Base-by-base conservation (phyloP, 371 early-diverging fungal species). In the Rhizopus stolonifer region DNA sequence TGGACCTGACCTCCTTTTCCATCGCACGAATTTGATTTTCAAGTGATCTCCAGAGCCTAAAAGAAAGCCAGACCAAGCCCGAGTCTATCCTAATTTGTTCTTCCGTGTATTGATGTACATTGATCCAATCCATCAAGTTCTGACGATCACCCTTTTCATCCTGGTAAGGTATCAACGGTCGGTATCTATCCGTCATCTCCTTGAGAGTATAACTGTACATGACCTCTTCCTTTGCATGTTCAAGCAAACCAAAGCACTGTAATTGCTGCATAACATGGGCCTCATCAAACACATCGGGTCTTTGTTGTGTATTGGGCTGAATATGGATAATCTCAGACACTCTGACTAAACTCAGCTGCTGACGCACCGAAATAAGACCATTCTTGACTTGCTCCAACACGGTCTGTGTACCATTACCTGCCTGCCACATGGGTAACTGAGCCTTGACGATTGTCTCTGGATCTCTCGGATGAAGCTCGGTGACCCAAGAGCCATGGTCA, bases 401-500 rank as follows among this genome's bases (percentile, higher is more conserved):
- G 9, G 65, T 59, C 8, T 39, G 57, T 70, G 19, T 65, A 61
- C 18, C 74, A 56, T 17, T 80, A 79, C 74, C 82, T 83, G 14
- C 78, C 81, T 15, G 90, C 88, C 3, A 82, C 74, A 21, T 87
- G 81, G 33, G 75, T 77, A 76, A 60, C 17, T 70, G 55, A 21
- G 57, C 64, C 50, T 61, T 65, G 39, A 60, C 65, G 44, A 65
- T 64, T 0, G 64, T 69, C 21, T 65, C 59, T 19, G 84, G 80
- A 54, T 88, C 84, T 15, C 81, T 78, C 4, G 91, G 90, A 64
- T 90, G 89, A n/a, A 83, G 84, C 69, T 89, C 87, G 15, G 89
- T 88, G 1, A 87, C 83, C 48, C 95, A 75, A 33, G 84, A 76
- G 17, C 81, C 74, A 55, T 90, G 88, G 22, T 83, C 81, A 63